phyloP scores from a whole-genome alignment of 106 monocot genomes.

The Phalaenopsis equestris region DNA sequence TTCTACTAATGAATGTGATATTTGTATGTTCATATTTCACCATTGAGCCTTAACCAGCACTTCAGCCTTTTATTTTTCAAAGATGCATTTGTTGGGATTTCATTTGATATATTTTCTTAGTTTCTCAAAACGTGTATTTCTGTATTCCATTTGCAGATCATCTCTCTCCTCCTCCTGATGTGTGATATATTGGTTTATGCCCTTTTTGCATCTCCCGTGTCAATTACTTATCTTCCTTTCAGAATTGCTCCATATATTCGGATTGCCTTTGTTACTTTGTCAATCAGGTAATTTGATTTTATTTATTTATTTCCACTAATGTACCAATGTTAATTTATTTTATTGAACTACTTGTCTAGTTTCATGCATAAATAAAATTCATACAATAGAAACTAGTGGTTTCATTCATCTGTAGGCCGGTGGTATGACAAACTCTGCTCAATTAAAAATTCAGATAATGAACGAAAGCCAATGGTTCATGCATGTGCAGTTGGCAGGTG shows the following conservation, averaged over 20 bases:
- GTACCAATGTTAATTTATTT: not conserved
- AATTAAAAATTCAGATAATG: not conserved
- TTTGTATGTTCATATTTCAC: not conserved
- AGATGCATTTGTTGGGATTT: not conserved
- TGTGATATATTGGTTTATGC: slow-evolving; percentile 67
- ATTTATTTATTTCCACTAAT: not conserved
- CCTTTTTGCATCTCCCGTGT: slow-evolving; percentile 33
- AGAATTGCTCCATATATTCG: slow-evolving; percentile 85
- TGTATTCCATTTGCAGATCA: slow-evolving; percentile 41
- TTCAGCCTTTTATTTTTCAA: not conserved
- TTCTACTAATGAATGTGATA: not conserved
- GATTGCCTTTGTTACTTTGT: slow-evolving; percentile 60
- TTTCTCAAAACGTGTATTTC: slow-evolving; percentile 4
- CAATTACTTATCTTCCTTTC: slow-evolving; percentile 50
- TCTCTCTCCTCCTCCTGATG: slow-evolving; percentile 52
- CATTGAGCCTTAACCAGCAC: not conserved
- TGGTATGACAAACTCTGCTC: not conserved
- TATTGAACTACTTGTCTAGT: not conserved
- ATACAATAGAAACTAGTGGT: not conserved
- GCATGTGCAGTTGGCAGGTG: not conserved
- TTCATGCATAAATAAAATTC: not conserved
- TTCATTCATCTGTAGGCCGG: not conserved
- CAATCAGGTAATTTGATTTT: slow-evolving; percentile 51
- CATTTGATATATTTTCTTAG: not conserved
- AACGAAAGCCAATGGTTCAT: not conserved